Base-by-base conservation (phyloP, 805 yeast species). In the Millerozyma miso region DNA sequence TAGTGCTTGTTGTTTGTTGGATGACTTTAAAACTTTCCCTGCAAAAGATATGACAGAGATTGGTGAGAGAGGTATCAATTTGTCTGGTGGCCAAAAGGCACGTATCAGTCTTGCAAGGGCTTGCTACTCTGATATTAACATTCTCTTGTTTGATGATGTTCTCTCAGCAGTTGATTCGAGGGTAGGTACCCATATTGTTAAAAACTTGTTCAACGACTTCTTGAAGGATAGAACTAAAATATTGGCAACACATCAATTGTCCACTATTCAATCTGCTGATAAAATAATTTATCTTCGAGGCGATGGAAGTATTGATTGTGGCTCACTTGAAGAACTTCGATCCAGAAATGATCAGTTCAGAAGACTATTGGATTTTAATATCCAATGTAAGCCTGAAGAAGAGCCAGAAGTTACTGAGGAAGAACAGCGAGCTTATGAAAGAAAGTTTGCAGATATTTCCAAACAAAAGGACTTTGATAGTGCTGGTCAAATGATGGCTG, bases 291-390 rank as follows among this genome's bases (percentile, higher is more conserved):
- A 58, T 41, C 58, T 69, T 45, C 67, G 65, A 45, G 73, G 73
- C 37, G 70, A 67, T 48, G 74, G 75, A 4, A 46, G 67, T 2
- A 58, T 64, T 38, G 74, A 70, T 43, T 62, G 60, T 31, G 74
- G 73, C n/a, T 52, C 63, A 1, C 49, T 59, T 17, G 46, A 54
- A 3, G 67, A 68, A 41, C 61, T 70, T 43, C 47, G 46, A 15
- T 38, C 34, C 4, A 55, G 64, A 43, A 81, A 76, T 48, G 39
- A 52, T 2, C 73, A 69, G 6, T 82, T 86, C 54, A 63, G 62
- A 16, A 68, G 72, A 12, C 66, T 83, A 51, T 69, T 82, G 65
- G 72, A 76, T 35, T 78, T 63, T 51, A 64, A 73, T 44, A 44
- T 51, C 29, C 63, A 58, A 23, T 6, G 29, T 7, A 23, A 23